Evolutionary conservation across 768 basidiomycete genomes (phyloP).

Genomic region (Dentipellis fragilis): DNA sequence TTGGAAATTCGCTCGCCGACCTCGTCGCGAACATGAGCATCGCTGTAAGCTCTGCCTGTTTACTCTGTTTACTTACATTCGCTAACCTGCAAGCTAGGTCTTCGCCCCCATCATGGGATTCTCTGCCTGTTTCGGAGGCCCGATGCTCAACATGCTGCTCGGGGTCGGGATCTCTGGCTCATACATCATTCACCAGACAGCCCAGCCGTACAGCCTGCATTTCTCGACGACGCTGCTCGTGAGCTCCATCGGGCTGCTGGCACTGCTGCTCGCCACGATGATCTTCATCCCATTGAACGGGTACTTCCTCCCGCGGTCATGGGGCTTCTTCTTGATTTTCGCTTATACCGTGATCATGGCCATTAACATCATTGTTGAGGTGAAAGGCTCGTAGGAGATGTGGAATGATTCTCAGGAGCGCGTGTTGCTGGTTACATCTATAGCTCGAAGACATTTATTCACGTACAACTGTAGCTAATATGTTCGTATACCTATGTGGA

Average conservation of each 20-base stretch:
- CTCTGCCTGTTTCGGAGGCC: slow-evolving; percentile 89
- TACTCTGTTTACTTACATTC: neutral
- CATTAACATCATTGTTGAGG: slow-evolving; percentile 71
- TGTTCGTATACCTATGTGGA: neutral
- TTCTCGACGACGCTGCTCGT: slow-evolving; percentile 81
- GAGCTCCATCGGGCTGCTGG: slow-evolving; percentile 73
- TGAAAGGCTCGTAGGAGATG: slow-evolving; percentile 20
- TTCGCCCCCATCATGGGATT: slow-evolving; percentile 94
- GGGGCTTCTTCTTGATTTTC: slow-evolving; percentile 73
- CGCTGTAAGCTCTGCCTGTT: slow-evolving; percentile 41
- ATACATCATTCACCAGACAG: slow-evolving; percentile 63
- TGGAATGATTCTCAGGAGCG: neutral
- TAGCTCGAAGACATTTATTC: neutral
- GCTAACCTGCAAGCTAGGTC: slow-evolving; percentile 28
- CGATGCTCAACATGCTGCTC: slow-evolving; percentile 85
- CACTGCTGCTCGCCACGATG: slow-evolving; percentile 64
- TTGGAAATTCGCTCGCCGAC: slow-evolving; percentile 94
- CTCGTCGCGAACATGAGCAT: slow-evolving; percentile 96
- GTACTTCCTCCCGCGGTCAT: slow-evolving; percentile 67
- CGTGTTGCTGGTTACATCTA: neutral
- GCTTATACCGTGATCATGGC: slow-evolving; percentile 72
- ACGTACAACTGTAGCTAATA: neutral
- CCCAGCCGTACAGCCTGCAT: slow-evolving; percentile 56
- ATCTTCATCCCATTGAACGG: slow-evolving; percentile 80
- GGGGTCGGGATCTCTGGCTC: slow-evolving; percentile 90